These are phyloP conservation scores for Lathyrus sativus DNA, from an alignment of 306 rosid genomes.

Conservation along the genomic window DNA sequence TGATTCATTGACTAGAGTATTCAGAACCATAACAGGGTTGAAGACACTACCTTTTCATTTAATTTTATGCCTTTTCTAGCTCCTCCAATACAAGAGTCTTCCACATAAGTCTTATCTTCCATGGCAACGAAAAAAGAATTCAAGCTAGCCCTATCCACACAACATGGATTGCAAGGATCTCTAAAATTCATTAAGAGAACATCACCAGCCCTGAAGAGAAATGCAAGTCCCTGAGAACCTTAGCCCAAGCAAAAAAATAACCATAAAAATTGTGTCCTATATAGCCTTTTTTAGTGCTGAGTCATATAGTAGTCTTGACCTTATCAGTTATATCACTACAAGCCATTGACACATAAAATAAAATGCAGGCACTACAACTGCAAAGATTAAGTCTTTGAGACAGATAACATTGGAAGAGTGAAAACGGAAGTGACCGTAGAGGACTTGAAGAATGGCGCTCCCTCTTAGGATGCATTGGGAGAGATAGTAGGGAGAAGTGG, in stretches of 20 bases:
- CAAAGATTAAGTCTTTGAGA: too few relatives aligned
- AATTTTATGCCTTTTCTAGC: neutral
- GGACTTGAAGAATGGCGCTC: constrained; percentile 70
- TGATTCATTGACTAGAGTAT: neutral
- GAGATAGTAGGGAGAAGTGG: constrained; percentile 56
- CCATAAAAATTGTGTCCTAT: neutral
- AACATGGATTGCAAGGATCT: constrained; percentile 62
- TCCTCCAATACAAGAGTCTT: constrained; percentile 55
- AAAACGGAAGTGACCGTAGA: constrained; percentile 70
- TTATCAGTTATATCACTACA: constrained; percentile 67
- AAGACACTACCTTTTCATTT: neutral
- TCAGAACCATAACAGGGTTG: neutral
- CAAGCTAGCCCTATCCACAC: constrained; percentile 63
- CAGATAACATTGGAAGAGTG: constrained; percentile 42
- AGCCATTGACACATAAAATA: constrained; percentile 47
- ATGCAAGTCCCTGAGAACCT: constrained; percentile 61
- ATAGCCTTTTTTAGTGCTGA: constrained; percentile 18
- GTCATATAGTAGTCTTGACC: constrained; percentile 45
- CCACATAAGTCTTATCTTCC: constrained; percentile 67
- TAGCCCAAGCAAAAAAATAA: too few relatives aligned
- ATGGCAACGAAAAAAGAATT: constrained; percentile 57
- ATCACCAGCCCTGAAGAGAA: constrained; percentile 83
- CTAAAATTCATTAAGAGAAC: constrained; percentile 83
- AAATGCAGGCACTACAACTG: too few relatives aligned
- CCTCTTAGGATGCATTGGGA: constrained; percentile 81